These are phyloP conservation scores for Phytopythium chamaehyphon DNA, from an alignment of 352 stramenopile genomes.

Conservation along the genomic window DNA sequence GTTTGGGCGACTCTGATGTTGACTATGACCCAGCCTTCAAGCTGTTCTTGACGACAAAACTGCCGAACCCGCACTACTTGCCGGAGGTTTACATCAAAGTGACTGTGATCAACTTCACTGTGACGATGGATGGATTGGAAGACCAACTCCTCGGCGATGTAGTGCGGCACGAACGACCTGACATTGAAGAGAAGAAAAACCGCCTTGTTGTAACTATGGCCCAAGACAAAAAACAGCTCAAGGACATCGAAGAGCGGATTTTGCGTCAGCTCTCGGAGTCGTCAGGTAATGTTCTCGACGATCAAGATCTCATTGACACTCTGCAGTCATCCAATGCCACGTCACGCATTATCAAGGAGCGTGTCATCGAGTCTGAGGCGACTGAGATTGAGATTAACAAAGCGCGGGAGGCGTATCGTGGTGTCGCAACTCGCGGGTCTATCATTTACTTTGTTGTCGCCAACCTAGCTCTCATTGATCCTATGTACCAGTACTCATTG, in stretches of 20 bases:
- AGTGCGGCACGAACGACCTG: constrained; percentile 88
- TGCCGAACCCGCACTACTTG: constrained; percentile 93
- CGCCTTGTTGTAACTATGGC: constrained; percentile 91
- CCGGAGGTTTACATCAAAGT: constrained; percentile 96
- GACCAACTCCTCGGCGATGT: constrained; percentile 92
- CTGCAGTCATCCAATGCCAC: constrained; percentile 85
- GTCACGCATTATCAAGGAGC: constrained; percentile 85
- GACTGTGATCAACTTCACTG: constrained; percentile 95
- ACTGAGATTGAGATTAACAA: constrained; percentile 91
- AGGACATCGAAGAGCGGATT: constrained; percentile 93
- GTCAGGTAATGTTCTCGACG: constrained; percentile 90
- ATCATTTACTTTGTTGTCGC: constrained; percentile 96
- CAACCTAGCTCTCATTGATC: constrained; percentile 89
- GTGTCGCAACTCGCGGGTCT: constrained; percentile 86
- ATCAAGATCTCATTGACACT: constrained; percentile 88
- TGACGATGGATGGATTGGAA: constrained; percentile 92
- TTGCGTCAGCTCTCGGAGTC: constrained; percentile 90
- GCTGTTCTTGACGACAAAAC: constrained; percentile 92
- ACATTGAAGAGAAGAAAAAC: constrained; percentile 94
- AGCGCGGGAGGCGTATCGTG: constrained; percentile 87
- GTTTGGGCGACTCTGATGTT: constrained; percentile 89
- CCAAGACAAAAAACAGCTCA: constrained; percentile 90
- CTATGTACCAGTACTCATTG: constrained; percentile 96
- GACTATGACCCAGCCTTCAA: constrained; percentile 92
- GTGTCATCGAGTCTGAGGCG: constrained; percentile 87